Base-by-base conservation (phyloP, 1,284 basidiomycete species). In the Cutaneotrichosporon mucoides region DNA sequence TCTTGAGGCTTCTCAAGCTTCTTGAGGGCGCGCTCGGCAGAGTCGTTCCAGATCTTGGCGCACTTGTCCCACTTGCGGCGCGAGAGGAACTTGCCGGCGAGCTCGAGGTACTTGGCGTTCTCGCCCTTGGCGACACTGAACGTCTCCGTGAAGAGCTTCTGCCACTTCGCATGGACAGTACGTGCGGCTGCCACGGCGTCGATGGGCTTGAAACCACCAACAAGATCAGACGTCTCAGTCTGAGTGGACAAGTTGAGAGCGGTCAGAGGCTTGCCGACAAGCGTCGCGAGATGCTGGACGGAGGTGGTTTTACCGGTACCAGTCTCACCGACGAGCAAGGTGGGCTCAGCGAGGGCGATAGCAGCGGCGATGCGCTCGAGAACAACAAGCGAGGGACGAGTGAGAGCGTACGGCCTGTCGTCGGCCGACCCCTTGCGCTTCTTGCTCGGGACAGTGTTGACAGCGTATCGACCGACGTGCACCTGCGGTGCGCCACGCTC, bases 301-400 rank as follows among this genome's bases (percentile, higher is more conserved):
- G 88, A 84, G 47, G 93, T 96, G 2, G 96, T 99, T 79, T 99
- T 99, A 41, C 96, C 96, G 1, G 96, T 99, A 45, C 96, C 96
- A 0, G 96, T 99, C 81, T 99, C 96, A 56, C 96, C 96, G 0
- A 95, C 94, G 16, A 99, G 84, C 2, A 99, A 83, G 1, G 95
- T 81, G 0, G 96, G 93, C 73, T 99, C 96, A 12, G 80, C 79
- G 42, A 89, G 80, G 0, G 86, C 82, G 38, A 94, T 81, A 0
- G 88, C 85, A 10, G 86, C 87, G 0, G 88, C 85, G 47, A 99
- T 86, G 34, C 90, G 86, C 43, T 93, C 89, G 24, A 98, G 83
- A 6, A 98, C 81, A 24, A 85, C 78, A 1, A 90, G 79, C 0
- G 92, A 92, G 0, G 93, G 92, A 64, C 87, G 86, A 66, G 96